Conservation (phyloP, 257 asterid species). For the Capsicum rhomboideum region DNA sequence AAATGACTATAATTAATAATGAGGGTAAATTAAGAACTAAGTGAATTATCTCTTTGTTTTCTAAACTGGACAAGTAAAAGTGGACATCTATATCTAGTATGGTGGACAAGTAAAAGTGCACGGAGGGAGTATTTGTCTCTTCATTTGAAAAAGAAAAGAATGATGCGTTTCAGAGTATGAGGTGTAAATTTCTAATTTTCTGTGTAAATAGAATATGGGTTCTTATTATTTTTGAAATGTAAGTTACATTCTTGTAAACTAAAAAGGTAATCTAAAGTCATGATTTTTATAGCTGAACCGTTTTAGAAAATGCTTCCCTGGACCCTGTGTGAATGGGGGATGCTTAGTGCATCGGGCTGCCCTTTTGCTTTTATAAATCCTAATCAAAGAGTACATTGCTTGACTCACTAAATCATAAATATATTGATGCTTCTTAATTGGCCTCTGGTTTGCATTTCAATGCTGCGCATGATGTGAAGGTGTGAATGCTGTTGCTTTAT, state of each 20-base stretch:
- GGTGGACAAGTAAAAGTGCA: too few relatives aligned
- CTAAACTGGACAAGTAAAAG: too few relatives aligned
- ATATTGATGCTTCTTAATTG: neutral
- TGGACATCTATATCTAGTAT: too few relatives aligned
- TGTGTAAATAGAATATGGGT: neutral
- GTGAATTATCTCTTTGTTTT: too few relatives aligned
- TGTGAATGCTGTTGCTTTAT: neutral
- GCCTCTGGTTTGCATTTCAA: conserved; percentile 45
- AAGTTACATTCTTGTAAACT: neutral
- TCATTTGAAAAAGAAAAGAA: neutral
- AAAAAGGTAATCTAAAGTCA: neutral
- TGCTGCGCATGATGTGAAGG: conserved; percentile 62
- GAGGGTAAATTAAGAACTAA: too few relatives aligned
- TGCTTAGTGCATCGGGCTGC: neutral
- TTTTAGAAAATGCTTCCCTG: neutral
- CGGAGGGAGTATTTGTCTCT: neutral
- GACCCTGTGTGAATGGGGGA: neutral
- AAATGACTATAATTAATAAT: too few relatives aligned
- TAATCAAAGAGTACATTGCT: neutral
- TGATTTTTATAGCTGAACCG: neutral
- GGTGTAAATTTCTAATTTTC: neutral
- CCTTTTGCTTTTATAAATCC: neutral
- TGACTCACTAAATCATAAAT: neutral
- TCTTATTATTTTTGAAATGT: neutral
- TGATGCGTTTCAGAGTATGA: neutral